A percentile compares a stretch with the other conserved stretches of the same genome.
phyloP scores from a whole-genome alignment of 2,329 filamentous ascomycete genomes.

The Aspergillus arachidicola region DNA sequence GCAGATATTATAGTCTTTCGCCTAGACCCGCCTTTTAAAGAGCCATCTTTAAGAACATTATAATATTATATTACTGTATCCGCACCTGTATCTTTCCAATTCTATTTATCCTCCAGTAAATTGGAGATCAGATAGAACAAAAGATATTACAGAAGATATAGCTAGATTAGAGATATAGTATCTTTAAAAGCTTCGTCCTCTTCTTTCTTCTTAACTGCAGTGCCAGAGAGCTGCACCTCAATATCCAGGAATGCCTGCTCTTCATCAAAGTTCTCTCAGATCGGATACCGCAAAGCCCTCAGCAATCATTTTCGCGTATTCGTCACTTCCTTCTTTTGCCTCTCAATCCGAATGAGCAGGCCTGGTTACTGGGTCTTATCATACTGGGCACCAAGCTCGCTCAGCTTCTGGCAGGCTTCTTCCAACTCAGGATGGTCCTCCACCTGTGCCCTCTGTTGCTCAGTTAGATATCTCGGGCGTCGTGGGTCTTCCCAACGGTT shows the following conservation, averaged over 20 bases:
- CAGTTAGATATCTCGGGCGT: constrained; percentile 19
- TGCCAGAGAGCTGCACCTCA: constrained; percentile 21
- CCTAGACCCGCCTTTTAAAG: no score
- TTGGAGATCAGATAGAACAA: no score
- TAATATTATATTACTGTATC: no score
- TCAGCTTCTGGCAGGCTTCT: constrained; percentile 15
- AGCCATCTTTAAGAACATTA: no score
- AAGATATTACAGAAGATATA: no score
- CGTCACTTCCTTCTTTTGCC: constrained; percentile 19
- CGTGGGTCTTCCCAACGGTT: constrained; percentile 18
- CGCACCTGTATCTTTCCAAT: no score
- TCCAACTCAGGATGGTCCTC: constrained; percentile 20
- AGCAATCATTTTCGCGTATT: constrained; percentile 19
- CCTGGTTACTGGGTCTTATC: constrained; percentile 14
- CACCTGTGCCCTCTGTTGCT: constrained; percentile 14
- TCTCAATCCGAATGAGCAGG: constrained; percentile 11
- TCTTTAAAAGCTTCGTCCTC: constrained; percentile 15
- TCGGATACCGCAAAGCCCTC: constrained; percentile 13
- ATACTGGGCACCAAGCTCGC: constrained; percentile 11
- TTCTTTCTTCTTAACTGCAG: constrained; percentile 19
- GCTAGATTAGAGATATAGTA: no score
- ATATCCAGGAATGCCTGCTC: constrained; percentile 24
- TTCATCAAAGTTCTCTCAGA: constrained; percentile 24
- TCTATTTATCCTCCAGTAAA: no score
- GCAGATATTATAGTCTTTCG: no score